These are phyloP conservation scores for Papiliotrema flavescens DNA, from an alignment of 1,284 basidiomycete genomes.

Conservation along the genomic window DNA sequence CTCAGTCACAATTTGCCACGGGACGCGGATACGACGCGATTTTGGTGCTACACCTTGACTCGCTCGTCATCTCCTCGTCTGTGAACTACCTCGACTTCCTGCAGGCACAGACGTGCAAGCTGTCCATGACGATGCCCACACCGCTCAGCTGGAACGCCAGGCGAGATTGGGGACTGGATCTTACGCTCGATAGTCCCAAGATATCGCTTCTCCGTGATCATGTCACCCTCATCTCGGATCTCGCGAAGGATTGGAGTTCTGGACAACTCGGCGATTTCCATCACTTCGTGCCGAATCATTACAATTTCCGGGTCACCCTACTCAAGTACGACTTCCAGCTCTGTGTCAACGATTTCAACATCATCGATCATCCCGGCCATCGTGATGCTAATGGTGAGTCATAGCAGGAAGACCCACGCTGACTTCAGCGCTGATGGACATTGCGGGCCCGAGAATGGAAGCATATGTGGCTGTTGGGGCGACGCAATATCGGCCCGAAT, in stretches of 20 bases:
- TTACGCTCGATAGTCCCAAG: constrained; percentile 66
- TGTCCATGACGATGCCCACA: constrained; percentile 52
- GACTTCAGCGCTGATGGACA: constrained; percentile 63
- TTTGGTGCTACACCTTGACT: constrained; percentile 77
- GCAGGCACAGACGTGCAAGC: constrained; percentile 64
- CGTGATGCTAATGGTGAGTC: constrained; percentile 71
- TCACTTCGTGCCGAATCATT: constrained; percentile 77
- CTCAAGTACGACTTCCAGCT: constrained; percentile 71
- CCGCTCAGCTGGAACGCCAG: constrained; percentile 54
- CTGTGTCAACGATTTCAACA: constrained; percentile 93
- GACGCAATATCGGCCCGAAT: constrained; percentile 67
- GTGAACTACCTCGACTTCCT: constrained; percentile 74
- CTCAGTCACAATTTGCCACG: constrained; percentile 72
- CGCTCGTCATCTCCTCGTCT: constrained; percentile 71
- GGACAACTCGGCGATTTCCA: constrained; percentile 68
- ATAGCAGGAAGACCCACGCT: not conserved
- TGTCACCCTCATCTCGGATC: constrained; percentile 83
- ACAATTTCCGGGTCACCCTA: constrained; percentile 65
- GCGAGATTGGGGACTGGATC: constrained; percentile 70
- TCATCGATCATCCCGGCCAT: constrained; percentile 79
- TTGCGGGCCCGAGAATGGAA: constrained; percentile 60
- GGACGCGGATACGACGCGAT: constrained; percentile 69
- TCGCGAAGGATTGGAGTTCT: constrained; percentile 81
- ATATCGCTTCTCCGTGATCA: constrained; percentile 83
- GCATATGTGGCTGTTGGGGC: constrained; percentile 61